These are phyloP conservation scores for Drosera spatulata DNA, from an alignment of 179 eudicot species.

Conservation along the genomic window DNA sequence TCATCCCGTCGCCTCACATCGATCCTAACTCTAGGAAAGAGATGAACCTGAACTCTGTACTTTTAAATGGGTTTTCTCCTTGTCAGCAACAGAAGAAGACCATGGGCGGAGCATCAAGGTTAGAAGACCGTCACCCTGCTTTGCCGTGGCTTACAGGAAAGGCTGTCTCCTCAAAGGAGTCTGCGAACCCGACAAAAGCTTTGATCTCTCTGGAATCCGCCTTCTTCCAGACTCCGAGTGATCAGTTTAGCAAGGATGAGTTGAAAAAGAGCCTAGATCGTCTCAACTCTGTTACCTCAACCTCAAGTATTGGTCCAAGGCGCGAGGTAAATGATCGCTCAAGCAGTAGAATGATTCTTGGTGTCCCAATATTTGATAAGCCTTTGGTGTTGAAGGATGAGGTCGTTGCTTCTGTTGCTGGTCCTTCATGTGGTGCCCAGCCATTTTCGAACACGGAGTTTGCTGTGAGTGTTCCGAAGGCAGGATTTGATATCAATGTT, in stretches of 20 bases:
- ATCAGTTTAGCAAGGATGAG: slow-evolving; percentile 7
- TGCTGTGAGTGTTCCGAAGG: slow-evolving; percentile 3
- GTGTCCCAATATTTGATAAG: slow-evolving; percentile 51
- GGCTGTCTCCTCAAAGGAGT: slow-evolving; percentile 19
- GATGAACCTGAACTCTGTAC: slow-evolving; percentile 47
- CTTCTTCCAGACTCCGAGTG: too few species aligned
- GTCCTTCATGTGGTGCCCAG: slow-evolving; percentile 4
- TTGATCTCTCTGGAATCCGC: slow-evolving; percentile 9
- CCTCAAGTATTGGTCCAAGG: slow-evolving; percentile 18
- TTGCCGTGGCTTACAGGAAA: slow-evolving; percentile 70
- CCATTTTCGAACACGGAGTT: slow-evolving; percentile 18
- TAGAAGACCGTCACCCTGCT: slow-evolving; percentile 19
- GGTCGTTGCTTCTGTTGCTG: slow-evolving; percentile 9
- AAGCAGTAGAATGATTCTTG: slow-evolving; percentile 40
- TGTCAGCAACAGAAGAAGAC: slow-evolving; percentile 17
- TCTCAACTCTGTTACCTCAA: slow-evolving; percentile 16
- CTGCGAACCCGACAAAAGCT: slow-evolving; percentile 16
- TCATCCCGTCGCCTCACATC: slow-evolving; percentile 8
- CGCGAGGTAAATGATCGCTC: slow-evolving; percentile 11
- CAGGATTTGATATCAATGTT: slow-evolving; percentile 58
- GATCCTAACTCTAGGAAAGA: slow-evolving; percentile 35
- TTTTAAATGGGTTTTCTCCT: slow-evolving; percentile 22
- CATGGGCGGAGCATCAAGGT: slow-evolving; percentile 21
- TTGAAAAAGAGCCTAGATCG: slow-evolving; percentile 10
- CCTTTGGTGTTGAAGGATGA: slow-evolving; percentile 27